Evolutionary conservation across 345 rosid species (phyloP).

Genomic region (Ceriops tagal): DNA sequence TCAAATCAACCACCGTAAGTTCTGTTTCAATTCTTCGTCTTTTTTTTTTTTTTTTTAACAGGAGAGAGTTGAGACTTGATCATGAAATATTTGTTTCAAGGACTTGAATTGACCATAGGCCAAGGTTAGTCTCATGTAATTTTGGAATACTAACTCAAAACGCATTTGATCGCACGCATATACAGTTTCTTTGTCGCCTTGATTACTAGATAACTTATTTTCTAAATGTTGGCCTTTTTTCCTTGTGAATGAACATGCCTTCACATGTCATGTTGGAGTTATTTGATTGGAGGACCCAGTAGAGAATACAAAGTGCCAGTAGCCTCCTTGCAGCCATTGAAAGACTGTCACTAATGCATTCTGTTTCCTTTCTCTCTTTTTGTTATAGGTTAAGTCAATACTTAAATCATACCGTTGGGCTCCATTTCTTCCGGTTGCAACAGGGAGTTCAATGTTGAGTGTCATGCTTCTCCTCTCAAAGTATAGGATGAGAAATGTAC

Average conservation of each 20-base stretch:
- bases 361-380: slow-evolving; percentile 3
- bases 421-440: slow-evolving; percentile 74
- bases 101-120: no score
- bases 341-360: not conserved
- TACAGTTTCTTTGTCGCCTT: not conserved
- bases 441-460: slow-evolving; percentile 78
- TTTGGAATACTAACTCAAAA: not conserved
- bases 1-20: slow-evolving; percentile 71
- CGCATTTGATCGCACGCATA: not conserved
- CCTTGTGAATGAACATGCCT: not conserved
- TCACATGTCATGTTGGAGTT: not conserved
- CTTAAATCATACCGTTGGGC: slow-evolving; percentile 73
- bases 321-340: not conserved
- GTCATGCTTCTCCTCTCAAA: slow-evolving; percentile 75
- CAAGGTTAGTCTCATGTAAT: no score
- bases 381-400: slow-evolving; percentile 59
- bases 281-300: not conserved
- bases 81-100: no score
- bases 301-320: not conserved
- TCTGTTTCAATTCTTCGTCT: not conserved
- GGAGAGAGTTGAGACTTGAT: no score
- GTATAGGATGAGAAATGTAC: slow-evolving; percentile 72
- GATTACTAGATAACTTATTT: not conserved
- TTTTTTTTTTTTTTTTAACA: not conserved
- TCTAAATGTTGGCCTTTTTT: not conserved